Conservation (phyloP, 2,329 filamentous ascomycete species). For the Calycina herbarum region DNA sequence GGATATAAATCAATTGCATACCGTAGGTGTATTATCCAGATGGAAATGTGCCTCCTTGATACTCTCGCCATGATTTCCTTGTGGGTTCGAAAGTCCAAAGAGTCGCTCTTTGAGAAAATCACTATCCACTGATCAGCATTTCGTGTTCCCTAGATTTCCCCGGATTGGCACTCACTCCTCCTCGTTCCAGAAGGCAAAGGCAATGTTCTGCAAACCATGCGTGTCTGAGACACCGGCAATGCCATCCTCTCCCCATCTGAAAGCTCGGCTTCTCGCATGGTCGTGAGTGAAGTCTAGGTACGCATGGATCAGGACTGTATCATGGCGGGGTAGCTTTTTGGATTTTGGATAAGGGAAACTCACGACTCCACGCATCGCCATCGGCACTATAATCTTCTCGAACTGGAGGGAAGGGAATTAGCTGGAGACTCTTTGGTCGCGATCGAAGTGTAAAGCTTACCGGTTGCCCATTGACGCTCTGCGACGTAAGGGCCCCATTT, state of each 20-base stretch:
- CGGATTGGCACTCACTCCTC: constrained; percentile 67
- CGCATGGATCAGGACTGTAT: constrained; percentile 29
- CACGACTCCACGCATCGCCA: constrained; percentile 95
- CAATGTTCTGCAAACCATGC: constrained; percentile 88
- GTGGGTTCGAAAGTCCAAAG: constrained; percentile 92
- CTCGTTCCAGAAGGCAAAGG: constrained; percentile 97
- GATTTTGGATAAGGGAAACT: constrained; percentile 42
- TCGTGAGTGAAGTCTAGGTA: constrained; percentile 85
- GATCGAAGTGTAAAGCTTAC: constrained; percentile 45
- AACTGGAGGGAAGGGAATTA: constrained; percentile 50
- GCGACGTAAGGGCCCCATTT: constrained; percentile 94
- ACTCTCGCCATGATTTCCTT: constrained; percentile 96
- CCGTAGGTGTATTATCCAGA: constrained; percentile 81
- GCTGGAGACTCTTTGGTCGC: neutral
- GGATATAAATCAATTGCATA: constrained; percentile 20
- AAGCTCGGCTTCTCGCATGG: constrained; percentile 82
- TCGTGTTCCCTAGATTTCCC: constrained; percentile 35
- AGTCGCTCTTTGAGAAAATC: constrained; percentile 92
- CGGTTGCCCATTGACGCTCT: constrained; percentile 94
- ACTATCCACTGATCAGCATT: constrained; percentile 50
- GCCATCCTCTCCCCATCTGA: constrained; percentile 94
- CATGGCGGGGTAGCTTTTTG: constrained; percentile 7
- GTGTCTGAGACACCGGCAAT: constrained; percentile 95
- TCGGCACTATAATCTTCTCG: constrained; percentile 88
- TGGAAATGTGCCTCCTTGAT: constrained; percentile 97